Percentiles rank a stretch among this genome's conserved stretches.
Conservation (phyloP, 495 filamentous ascomycete genomes). For the Neurospora sublineolata region DNA sequence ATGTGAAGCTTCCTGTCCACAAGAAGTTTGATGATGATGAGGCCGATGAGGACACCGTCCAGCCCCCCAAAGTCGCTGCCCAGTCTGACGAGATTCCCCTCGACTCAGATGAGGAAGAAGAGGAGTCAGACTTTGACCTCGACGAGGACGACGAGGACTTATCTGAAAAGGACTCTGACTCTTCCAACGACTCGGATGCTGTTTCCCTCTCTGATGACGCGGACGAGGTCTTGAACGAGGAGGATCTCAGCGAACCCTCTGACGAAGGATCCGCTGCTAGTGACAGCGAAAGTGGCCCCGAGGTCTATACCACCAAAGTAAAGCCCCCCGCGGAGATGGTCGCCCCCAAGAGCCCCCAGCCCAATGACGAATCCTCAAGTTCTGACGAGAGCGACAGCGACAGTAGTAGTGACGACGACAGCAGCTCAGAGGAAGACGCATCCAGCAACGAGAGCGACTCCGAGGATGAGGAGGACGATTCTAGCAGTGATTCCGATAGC, state of each 20-base stretch:
- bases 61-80: neutral
- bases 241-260: neutral
- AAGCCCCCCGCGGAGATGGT: neutral
- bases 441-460: neutral
- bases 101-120: neutral
- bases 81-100: neutral
- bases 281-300: conserved; percentile 9
- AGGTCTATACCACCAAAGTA: conserved; percentile 1
- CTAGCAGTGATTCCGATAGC: conserved; percentile 1
- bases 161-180: conserved; percentile 15
- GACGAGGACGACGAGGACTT: neutral
- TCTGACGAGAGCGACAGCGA: conserved; percentile 3
- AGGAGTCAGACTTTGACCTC: conserved; percentile 2
- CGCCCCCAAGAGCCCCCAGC: neutral
- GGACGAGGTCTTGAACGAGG: neutral
- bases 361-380: conserved; percentile 4
- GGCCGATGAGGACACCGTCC: conserved; percentile 10
- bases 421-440: neutral
- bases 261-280: conserved; percentile 9
- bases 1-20: conserved; percentile 21
- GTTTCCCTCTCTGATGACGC: neutral
- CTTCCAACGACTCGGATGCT: conserved; percentile 8
- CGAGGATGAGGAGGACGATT: neutral
- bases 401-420: conserved; percentile 4
- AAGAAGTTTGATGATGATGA: conserved; percentile 22